phyloP scores from a whole-genome alignment of 257 asterid genomes.

The Scutellaria barbata region DNA sequence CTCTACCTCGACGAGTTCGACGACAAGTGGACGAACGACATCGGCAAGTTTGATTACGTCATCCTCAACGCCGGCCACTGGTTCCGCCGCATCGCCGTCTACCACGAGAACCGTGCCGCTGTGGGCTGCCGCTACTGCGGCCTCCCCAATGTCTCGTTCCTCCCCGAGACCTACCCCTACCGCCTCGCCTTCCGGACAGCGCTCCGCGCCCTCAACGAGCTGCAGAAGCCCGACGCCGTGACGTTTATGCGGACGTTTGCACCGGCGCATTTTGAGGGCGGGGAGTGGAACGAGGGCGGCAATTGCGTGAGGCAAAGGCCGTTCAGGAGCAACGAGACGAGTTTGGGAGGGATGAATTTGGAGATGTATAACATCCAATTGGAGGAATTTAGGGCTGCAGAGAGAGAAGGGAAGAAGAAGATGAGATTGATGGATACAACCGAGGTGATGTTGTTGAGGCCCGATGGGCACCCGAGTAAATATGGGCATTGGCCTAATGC shows the following conservation, averaged over 20 bases:
- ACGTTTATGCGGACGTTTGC: conserved; percentile 23
- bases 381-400: conserved; percentile 17
- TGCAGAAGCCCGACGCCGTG: conserved; percentile 1
- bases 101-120: neutral
- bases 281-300: conserved; percentile 26
- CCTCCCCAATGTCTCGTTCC: conserved; percentile 14
- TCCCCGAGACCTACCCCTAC: conserved; percentile 1
- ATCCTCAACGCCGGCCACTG: conserved; percentile 24
- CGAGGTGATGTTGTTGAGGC: conserved; percentile 1
- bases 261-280: conserved; percentile 16
- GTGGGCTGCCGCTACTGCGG: conserved; percentile 21
- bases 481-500: conserved; percentile 25
- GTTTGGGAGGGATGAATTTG: conserved; percentile 1
- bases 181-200: conserved; percentile 23
- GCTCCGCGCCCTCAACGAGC: neutral
- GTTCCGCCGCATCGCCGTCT: conserved; percentile 22
- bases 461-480: conserved; percentile 24
- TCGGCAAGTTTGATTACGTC: conserved; percentile 16
- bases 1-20: conserved; percentile 29
- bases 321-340: neutral
- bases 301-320: conserved; percentile 15
- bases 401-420: conserved; percentile 10
- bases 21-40: conserved; percentile 1
- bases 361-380: conserved; percentile 18
- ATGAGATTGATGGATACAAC: conserved; percentile 17